Base-by-base conservation (phyloP, 2,329 filamentous ascomycete genomes). In the Sporothrix variecibatus region DNA sequence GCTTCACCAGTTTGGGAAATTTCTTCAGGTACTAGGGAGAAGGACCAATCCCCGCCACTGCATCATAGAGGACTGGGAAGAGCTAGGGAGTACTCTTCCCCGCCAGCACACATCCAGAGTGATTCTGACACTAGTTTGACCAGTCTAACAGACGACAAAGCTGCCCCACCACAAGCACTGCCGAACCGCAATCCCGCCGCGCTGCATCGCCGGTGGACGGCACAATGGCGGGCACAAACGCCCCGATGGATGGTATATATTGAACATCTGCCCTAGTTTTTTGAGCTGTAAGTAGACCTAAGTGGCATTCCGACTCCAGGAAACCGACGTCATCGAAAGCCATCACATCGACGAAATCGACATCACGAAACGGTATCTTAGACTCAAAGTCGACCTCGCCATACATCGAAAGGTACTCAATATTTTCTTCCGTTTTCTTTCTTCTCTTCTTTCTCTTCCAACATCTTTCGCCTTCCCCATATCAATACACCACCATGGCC, bases 1-100 rank as follows among this genome's bases (percentile, higher is more conserved):
- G 67, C 67, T 28, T 69, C 56, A 34, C 67, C 67, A 23, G 12
- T 53, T 69, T 28, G 46, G 46, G 67, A 28, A 56, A 23, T 56
- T 5, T 34, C 46, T 1, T 69, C 67, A 69, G 65, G 65, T 68
- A 51, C 65, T 4, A 64, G 62, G 15, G 34, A 5, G 34, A 65
- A 56, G 51, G n/a, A n/a, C 58, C 58, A 62, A 38, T 31, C 20
- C 31, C 20, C 58, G 62, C 38, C 64, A 11, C 15, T 26, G 34
- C 20, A 38, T 9, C 34, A 23, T 28, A 20, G 40, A 51, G 34
- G 15, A 20, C 12, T 3, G 26, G 17, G 2, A 68, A 26, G 51
- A 72, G 64, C 72, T 73, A 74, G 75, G 75, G 71, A 74, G 58
- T 73, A 75, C 75, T 75, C 75, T 74, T 73, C 67, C 71, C 75